Evolutionary conservation across 768 basidiomycete species (phyloP), one percentile per base, ranked within the genome.

Genomic region (Lentinula guzmanii): DNA sequence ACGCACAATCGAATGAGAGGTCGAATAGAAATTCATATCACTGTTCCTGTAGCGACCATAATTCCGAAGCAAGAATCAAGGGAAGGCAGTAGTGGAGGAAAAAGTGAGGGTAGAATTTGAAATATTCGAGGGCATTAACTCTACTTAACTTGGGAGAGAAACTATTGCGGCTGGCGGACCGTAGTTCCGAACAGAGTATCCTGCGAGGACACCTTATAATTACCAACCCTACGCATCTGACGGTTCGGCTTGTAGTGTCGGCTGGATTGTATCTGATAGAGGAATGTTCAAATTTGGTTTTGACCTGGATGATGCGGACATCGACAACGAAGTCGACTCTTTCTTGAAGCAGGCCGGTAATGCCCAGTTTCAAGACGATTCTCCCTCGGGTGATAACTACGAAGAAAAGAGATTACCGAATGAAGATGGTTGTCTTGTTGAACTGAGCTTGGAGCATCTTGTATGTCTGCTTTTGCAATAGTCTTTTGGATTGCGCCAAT

Each of bases 1-100:
- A 65, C 77, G 45, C 68, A 77, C 79, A 82, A 64, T 60, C 79
- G 72, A 59, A 82, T 70, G 58, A 82, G 68, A 5, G 80, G 80
- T 50, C 78, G 75, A 16, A 73, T 63, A 9, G 80, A 81, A 13
- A 81, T 73, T 81, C 81, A 81, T 52, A 82, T 74, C 58, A 81
- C 67, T 18, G 72, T 66, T 16, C 78, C 72, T 15, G 66, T 41
- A 48, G 75, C 65, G 13, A 73, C 58, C 67, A 69, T 68, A 8
- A 31, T 18, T 55, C 18, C 33, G 10, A 6, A 52, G n/a, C 15
- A 15, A 6, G 31, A n/a, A n/a, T n/a, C 2, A 18, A 37, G 21
- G 21, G 8, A 54, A n/a, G 5, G 37, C 2, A 10, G 18, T 15
- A 18, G 37, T 34, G 11, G 35, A 13, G 33, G 53, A 54, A n/a